Evolutionary conservation across 1,139 yeast genomes (phyloP).

Genomic region (Suhomyces coccinellae): DNA sequence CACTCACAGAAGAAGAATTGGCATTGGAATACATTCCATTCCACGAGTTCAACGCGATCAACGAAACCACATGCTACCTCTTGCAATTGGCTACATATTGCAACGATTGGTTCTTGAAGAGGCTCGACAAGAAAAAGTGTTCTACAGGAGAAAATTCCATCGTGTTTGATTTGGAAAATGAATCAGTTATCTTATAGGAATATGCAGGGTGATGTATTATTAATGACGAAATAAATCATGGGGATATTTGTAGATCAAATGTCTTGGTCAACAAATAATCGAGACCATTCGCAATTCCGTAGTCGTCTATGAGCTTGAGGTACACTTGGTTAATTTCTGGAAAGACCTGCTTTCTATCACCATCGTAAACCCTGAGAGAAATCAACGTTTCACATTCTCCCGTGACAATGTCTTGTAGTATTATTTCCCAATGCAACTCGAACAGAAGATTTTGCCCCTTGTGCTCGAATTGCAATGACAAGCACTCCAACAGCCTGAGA

Average conservation of each 20-base stretch:
- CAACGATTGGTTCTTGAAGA: constrained; percentile 27
- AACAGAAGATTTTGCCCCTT: constrained; percentile 4
- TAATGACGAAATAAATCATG: background rate
- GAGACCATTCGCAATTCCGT: constrained; percentile 24
- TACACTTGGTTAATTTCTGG: constrained; percentile 19
- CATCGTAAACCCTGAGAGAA: constrained; percentile 9
- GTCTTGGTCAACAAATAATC: constrained; percentile 1
- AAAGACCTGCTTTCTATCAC: constrained; percentile 10
- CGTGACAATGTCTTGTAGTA: constrained; percentile 22
- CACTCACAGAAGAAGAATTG: constrained; percentile 14
- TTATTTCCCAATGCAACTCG: constrained; percentile 31
- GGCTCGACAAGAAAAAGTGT: constrained; percentile 4
- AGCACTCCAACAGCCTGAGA: constrained; percentile 23
- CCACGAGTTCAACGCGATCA: constrained; percentile 37
- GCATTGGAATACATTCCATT: constrained; percentile 32
- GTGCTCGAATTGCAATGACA: constrained; percentile 18
- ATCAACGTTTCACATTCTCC: constrained; percentile 33
- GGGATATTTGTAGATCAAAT: background rate
- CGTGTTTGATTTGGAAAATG: constrained; percentile 31
- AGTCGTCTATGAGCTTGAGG: constrained; percentile 21
- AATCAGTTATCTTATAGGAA: constrained; percentile 17
- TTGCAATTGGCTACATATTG: constrained; percentile 30
- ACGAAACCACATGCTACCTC: constrained; percentile 34
- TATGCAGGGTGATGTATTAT: constrained; percentile 6
- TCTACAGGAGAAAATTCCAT: constrained; percentile 3